A percentile compares a stretch with the other conserved stretches of the same genome.
phyloP scores from a whole-genome alignment of 805 yeast genomes.

The Starmerella apis region DNA sequence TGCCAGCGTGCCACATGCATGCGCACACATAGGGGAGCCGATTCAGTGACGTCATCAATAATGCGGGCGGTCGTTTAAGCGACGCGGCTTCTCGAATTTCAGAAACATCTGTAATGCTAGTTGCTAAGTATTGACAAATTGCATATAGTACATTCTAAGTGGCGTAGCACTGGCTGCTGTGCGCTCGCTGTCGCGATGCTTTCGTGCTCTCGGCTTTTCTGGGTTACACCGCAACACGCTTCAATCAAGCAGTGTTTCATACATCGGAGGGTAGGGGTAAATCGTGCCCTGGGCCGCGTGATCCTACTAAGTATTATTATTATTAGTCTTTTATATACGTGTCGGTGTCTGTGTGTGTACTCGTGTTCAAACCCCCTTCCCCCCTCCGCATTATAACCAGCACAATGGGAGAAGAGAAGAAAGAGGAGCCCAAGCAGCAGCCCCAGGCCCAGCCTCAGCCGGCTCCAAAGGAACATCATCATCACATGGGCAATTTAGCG shows the following conservation, averaged over 20 bases:
- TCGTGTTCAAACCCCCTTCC: too few species aligned
- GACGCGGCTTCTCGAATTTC: too few species aligned
- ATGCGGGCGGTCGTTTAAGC: background rate
- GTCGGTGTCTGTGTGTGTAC: background rate
- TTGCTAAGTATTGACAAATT: too few species aligned
- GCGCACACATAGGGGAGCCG: background rate
- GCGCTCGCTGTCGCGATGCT: too few species aligned
- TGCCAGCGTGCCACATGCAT: background rate
- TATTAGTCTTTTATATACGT: background rate
- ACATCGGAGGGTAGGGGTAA: background rate
- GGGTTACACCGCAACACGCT: too few species aligned
- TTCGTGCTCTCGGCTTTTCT: too few species aligned
- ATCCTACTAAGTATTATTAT: background rate
- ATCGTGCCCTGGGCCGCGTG: background rate
- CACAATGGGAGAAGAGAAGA: conserved; percentile 13
- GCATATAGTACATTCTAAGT: too few species aligned
- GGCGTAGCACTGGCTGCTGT: too few species aligned
- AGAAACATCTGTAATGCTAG: too few species aligned
- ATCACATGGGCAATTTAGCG: conserved; percentile 38
- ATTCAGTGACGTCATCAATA: background rate
- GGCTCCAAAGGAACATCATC: conserved; percentile 15
- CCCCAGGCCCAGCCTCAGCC: conserved; percentile 10
- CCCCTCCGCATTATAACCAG: background rate
- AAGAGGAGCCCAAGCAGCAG: conserved; percentile 23
- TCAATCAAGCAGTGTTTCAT: too few species aligned